phyloP scores from a whole-genome alignment of 2,329 filamentous ascomycete species.

The Polytolypa hystricis region DNA sequence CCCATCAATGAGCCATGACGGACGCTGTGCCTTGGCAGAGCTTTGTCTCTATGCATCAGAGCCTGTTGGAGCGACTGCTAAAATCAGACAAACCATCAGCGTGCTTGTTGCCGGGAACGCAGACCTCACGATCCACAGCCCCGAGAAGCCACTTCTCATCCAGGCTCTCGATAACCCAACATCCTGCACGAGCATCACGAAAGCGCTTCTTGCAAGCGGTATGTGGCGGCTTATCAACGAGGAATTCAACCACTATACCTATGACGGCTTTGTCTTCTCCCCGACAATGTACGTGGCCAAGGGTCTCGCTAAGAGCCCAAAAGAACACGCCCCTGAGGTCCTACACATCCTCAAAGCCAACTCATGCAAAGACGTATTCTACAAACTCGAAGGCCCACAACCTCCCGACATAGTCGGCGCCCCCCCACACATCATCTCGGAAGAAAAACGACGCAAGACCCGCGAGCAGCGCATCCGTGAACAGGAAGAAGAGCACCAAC shows the following conservation, averaged over 20 bases:
- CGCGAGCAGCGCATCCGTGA: slow-evolving; percentile 10
- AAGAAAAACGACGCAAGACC: slow-evolving; percentile 8
- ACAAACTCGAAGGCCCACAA: slow-evolving; percentile 9
- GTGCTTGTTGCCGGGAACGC: slow-evolving; percentile 47
- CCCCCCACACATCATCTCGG: slow-evolving; percentile 10
- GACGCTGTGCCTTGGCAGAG: slow-evolving; percentile 53
- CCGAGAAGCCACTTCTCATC: slow-evolving; percentile 47
- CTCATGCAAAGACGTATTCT: slow-evolving; percentile 13
- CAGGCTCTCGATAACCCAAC: slow-evolving; percentile 47
- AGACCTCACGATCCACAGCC: slow-evolving; percentile 19
- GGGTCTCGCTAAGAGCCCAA: slow-evolving; percentile 7
- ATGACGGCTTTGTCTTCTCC: slow-evolving; percentile 48
- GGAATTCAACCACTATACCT: slow-evolving; percentile 44
- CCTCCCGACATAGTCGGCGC: slow-evolving; percentile 14
- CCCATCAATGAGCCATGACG: slow-evolving; percentile 50
- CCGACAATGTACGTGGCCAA: slow-evolving; percentile 51
- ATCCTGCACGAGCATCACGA: slow-evolving; percentile 45
- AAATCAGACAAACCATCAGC: slow-evolving; percentile 44
- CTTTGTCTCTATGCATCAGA: slow-evolving; percentile 48
- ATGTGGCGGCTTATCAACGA: slow-evolving; percentile 57
- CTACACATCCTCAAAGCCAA: slow-evolving; percentile 11
- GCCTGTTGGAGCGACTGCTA: slow-evolving; percentile 33
- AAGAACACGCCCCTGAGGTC: slow-evolving; percentile 6
- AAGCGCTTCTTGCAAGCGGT: slow-evolving; percentile 49
- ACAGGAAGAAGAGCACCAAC: slow-evolving; percentile 12